phyloP scores from a whole-genome alignment of 768 basidiomycete species.

The Floccularia luteovirens region DNA sequence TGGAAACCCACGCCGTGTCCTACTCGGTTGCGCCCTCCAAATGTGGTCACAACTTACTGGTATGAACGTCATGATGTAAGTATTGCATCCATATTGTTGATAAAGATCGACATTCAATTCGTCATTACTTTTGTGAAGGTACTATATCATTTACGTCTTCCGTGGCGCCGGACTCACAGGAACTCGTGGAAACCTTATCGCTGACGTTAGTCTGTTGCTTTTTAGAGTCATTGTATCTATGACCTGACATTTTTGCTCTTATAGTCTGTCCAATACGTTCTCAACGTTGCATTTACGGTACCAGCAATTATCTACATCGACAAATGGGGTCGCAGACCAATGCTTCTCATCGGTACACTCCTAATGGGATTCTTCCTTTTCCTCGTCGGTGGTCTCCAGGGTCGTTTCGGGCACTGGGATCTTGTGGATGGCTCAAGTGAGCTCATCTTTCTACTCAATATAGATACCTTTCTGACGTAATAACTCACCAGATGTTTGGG shows the following conservation, averaged over 20 bases:
- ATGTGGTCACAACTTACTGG: slow-evolving; percentile 76
- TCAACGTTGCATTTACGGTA: slow-evolving; percentile 35
- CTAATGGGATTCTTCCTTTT: slow-evolving; percentile 73
- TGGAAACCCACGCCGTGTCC: slow-evolving; percentile 62
- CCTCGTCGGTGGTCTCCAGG: slow-evolving; percentile 74
- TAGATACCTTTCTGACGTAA: neutral
- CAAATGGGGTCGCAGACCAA: slow-evolving; percentile 72
- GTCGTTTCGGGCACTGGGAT: slow-evolving; percentile 58
- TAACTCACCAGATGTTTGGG: slow-evolving; percentile 26
- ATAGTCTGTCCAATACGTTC: slow-evolving; percentile 61
- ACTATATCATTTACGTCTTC: slow-evolving; percentile 66
- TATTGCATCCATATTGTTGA: slow-evolving; percentile 2
- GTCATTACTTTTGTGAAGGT: slow-evolving; percentile 23
- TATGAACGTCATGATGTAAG: slow-evolving; percentile 79
- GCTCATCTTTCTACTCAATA: slow-evolving; percentile 5
- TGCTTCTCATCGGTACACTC: slow-evolving; percentile 57
- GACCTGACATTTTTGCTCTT: neutral
- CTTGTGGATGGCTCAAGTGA: slow-evolving; percentile 25
- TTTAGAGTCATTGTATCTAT: neutral
- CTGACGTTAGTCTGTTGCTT: slow-evolving; percentile 28
- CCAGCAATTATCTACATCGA: slow-evolving; percentile 62
- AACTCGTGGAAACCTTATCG: slow-evolving; percentile 66
- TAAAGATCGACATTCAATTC: too few relatives aligned
- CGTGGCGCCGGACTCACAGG: slow-evolving; percentile 73
- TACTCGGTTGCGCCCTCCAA: slow-evolving; percentile 63